Percentiles rank a stretch among this genome's conserved stretches.
phyloP scores from a whole-genome alignment of 495 filamentous ascomycete genomes.

The Hypoxylon subgilvum region DNA sequence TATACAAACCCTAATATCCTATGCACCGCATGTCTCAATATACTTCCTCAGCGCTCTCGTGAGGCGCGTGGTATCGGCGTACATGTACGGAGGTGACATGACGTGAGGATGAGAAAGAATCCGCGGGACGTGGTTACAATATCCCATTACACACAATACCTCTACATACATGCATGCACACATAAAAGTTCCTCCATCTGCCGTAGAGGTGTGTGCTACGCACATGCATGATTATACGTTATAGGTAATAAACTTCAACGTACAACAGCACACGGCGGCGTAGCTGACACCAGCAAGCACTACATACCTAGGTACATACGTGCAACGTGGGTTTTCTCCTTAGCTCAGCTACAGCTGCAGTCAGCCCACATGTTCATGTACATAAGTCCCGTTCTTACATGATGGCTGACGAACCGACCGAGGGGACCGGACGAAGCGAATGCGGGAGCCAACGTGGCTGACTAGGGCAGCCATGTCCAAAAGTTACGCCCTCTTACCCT shows the following conservation, averaged over 20 bases:
- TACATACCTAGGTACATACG: not conserved
- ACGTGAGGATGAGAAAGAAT: too few relatives aligned
- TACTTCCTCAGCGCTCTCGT: conserved; percentile 12
- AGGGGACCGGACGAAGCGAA: too few relatives aligned
- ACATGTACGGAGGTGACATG: not conserved
- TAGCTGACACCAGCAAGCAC: conserved; percentile 20
- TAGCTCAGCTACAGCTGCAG: conserved; percentile 6
- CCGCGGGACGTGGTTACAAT: too few relatives aligned
- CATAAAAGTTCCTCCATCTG: conserved; percentile 11
- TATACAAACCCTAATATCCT: too few relatives aligned
- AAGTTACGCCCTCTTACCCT: too few relatives aligned
- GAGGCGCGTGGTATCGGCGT: not conserved
- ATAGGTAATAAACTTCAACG: too few relatives aligned
- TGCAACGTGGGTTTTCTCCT: conserved; percentile 35
- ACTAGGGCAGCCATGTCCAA: too few relatives aligned
- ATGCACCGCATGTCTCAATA: too few relatives aligned
- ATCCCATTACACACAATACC: too few relatives aligned
- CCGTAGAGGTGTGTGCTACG: conserved; percentile 20
- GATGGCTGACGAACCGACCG: conserved; percentile 1
- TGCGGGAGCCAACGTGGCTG: too few relatives aligned
- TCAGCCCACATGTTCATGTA: conserved; percentile 33
- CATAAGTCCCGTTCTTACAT: conserved; percentile 32
- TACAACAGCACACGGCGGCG: too few relatives aligned
- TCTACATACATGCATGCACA: not conserved
- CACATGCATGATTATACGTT: conserved; percentile 7